phyloP scores from a whole-genome alignment of 495 filamentous ascomycete genomes.

The Penicillium herquei region DNA sequence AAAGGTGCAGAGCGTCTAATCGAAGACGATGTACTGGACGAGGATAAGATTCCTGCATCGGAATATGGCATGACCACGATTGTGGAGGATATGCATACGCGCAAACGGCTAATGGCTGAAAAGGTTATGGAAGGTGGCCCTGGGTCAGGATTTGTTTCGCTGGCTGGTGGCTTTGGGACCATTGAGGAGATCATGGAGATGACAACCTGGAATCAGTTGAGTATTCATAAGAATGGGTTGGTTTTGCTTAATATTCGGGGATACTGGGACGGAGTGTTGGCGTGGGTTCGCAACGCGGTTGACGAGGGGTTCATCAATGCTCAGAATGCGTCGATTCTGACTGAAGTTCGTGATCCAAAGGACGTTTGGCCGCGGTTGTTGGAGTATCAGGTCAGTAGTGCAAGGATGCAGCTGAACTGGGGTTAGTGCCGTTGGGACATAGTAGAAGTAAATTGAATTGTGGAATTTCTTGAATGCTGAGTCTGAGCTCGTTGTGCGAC shows the following conservation, averaged over 20 bases:
- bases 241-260: conserved; percentile 82
- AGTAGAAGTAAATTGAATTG: too few species aligned
- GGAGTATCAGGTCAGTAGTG: conserved; percentile 72
- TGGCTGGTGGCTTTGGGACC: conserved; percentile 92
- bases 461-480: too few species aligned
- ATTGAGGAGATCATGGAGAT: conserved; percentile 97
- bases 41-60: conserved; percentile 57
- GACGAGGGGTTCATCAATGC: conserved; percentile 69
- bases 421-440: conserved; percentile 29
- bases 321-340: conserved; percentile 69
- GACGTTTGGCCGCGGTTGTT: conserved; percentile 68
- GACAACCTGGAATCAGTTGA: conserved; percentile 95
- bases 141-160: conserved; percentile 83
- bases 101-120: conserved; percentile 87
- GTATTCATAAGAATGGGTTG: conserved; percentile 81
- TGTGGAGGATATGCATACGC: conserved; percentile 91
- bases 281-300: conserved; percentile 79
- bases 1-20: conserved; percentile 40
- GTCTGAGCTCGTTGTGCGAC: too few species aligned
- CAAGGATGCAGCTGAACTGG: conserved; percentile 80
- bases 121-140: conserved; percentile 78
- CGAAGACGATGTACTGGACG: conserved; percentile 17
- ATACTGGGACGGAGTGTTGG: conserved; percentile 82
- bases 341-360: conserved; percentile 69
- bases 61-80: conserved; percentile 82